Base-by-base conservation (phyloP, 441 rosid genomes). In the Theobroma grandiflorum region DNA sequence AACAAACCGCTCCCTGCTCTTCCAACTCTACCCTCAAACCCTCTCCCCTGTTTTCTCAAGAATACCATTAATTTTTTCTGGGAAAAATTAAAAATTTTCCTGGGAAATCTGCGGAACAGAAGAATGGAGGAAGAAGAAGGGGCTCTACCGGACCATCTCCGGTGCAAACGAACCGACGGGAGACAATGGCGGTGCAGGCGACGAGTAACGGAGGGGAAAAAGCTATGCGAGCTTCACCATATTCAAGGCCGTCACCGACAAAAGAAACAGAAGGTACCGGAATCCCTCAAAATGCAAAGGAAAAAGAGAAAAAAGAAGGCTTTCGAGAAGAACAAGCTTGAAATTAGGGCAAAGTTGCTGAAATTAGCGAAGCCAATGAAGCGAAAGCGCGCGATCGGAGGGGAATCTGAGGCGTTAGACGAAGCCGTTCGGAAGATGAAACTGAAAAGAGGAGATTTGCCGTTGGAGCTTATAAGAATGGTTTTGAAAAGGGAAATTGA, bases 131-230 rank as follows among this genome's bases (percentile, higher is more conserved):
- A 80, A 52, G 88, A 82, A 43, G 97, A 83, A 72, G 68, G 70
- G 8, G 58, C 83, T 18, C 79, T 90, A 64, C 96, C 98, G 22
- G 97, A 96, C 82, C 89, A 93, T 84, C 89, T 91, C 42, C 94
- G 98, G 67, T 96, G 99, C 76, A 92, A 93, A 77, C 84, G 99
- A 61, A 94, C 98, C 11, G 99, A 96, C 79, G 98, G 99, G 4
- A 84, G 93, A 87, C 90, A 90, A 86, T 95, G 99, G 99, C 83
- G 99, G 86, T 96, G 99, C 89, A 85, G 82, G 81, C 82, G 94
- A 69, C 89, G 89, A 20, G 98, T 92, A 37, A 75, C 87, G 89
- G 95, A 90, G 40, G 96, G 90, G 12, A 93, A 88, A 86, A 95
- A 90, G 90, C 92, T 95, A 74, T 96, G 98, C 69, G 98, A 96